Percentiles rank a stretch among this genome's conserved stretches.
phyloP scores from a whole-genome alignment of 2,329 filamentous ascomycete genomes.

The Dothidotthia symphoricarpi region DNA sequence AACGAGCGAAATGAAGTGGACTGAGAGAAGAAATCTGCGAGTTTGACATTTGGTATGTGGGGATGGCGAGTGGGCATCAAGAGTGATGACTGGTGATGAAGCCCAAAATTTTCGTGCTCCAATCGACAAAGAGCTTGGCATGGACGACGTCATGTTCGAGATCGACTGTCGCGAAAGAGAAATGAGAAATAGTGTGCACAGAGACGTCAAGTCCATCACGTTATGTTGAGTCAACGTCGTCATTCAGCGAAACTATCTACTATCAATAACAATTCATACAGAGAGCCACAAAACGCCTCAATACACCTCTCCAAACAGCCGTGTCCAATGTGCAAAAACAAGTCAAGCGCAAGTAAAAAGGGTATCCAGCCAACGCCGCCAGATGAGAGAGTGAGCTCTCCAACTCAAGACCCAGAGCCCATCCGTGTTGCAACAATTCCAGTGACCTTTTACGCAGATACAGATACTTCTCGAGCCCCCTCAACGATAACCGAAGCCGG shows the following conservation, averaged over 20 bases:
- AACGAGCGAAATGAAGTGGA: slow-evolving; percentile 18
- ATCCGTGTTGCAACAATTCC: slow-evolving; percentile 1
- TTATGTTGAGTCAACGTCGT: slow-evolving; percentile 1
- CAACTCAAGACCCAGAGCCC: slow-evolving; percentile 7
- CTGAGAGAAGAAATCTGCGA: slow-evolving; percentile 12
- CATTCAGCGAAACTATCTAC: slow-evolving; percentile 14
- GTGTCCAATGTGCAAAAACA: slow-evolving; percentile 7
- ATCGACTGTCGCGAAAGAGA: background rate
- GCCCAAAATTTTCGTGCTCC: slow-evolving; percentile 29
- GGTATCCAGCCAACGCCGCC: slow-evolving; percentile 38
- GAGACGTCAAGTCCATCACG: slow-evolving; percentile 2
- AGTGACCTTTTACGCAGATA: slow-evolving; percentile 19
- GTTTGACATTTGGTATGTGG: slow-evolving; percentile 38
- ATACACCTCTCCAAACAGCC: slow-evolving; percentile 13
- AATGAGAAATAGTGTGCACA: no score
- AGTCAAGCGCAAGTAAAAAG: slow-evolving; percentile 24
- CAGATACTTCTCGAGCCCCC: slow-evolving; percentile 20
- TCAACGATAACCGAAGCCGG: slow-evolving; percentile 22
- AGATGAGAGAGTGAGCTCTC: slow-evolving; percentile 15
- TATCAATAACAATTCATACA: slow-evolving; percentile 7
- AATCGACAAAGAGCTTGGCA: slow-evolving; percentile 21
- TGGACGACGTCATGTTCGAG: slow-evolving; percentile 24
- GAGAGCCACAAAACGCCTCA: slow-evolving; percentile 15
- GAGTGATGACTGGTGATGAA: slow-evolving; percentile 27
- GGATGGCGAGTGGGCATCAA: slow-evolving; percentile 31